phyloP scores from a whole-genome alignment of 176 grass and related monocot genomes.

The Lolium perenne region DNA sequence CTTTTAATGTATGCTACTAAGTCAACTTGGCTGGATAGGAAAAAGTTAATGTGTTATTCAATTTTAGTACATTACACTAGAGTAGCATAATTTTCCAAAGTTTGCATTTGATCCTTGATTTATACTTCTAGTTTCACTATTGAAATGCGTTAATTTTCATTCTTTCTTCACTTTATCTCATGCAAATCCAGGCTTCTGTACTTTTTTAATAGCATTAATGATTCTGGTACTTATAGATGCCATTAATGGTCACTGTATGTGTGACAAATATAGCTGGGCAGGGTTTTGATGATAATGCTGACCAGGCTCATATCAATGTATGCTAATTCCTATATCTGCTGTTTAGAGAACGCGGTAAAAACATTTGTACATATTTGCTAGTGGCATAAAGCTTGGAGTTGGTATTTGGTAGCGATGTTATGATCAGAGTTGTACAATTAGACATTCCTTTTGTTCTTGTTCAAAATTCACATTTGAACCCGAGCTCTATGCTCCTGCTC shows the following conservation, averaged over 20 bases:
- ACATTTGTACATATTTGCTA: not conserved
- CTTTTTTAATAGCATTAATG: not conserved
- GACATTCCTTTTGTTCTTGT: not conserved
- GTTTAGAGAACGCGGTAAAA: not conserved
- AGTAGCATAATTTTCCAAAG: not conserved
- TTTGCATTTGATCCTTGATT: not conserved
- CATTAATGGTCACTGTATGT: not conserved
- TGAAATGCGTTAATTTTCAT: not conserved
- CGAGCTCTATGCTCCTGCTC: too few relatives aligned
- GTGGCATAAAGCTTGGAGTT: not conserved
- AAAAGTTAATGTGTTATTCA: not conserved
- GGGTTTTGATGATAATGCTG: not conserved
- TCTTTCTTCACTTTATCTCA: constrained; percentile 5
- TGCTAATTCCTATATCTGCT: not conserved
- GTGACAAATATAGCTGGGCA: not conserved
- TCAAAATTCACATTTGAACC: too few relatives aligned
- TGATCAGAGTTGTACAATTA: not conserved
- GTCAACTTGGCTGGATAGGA: not conserved
- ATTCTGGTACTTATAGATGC: not conserved
- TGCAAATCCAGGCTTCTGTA: constrained; percentile 1
- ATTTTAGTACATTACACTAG: not conserved
- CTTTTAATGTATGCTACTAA: not conserved
- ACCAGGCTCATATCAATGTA: not conserved
- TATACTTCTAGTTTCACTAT: not conserved
- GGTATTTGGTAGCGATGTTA: not conserved